A percentile compares a stretch with the other conserved stretches of the same genome.
Conservation (phyloP, 495 filamentous ascomycete species). For the Podospora fimiseda region DNA sequence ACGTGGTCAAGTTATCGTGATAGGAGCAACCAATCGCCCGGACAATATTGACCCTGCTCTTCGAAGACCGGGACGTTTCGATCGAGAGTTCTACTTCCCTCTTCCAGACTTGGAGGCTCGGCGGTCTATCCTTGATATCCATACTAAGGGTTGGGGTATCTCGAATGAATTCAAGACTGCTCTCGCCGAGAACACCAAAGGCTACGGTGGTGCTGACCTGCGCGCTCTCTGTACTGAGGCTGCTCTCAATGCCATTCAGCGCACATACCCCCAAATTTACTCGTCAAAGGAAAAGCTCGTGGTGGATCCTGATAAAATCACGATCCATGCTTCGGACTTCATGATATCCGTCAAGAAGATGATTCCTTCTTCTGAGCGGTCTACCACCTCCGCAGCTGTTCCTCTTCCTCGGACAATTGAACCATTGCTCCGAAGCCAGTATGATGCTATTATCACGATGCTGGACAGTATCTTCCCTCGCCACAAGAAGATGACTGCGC, state of each 20-base stretch:
- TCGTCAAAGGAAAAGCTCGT: slow-evolving; percentile 81
- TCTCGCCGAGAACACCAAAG: slow-evolving; percentile 82
- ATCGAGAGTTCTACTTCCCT: slow-evolving; percentile 96
- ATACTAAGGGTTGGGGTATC: slow-evolving; percentile 90
- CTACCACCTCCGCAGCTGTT: slow-evolving; percentile 71
- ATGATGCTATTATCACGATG: slow-evolving; percentile 56
- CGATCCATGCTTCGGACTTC: slow-evolving; percentile 84
- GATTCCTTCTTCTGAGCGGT: slow-evolving; percentile 86
- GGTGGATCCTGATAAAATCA: slow-evolving; percentile 77
- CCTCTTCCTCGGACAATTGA: slow-evolving; percentile 72
- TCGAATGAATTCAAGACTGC: slow-evolving; percentile 70
- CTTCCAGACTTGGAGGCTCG: slow-evolving; percentile 74
- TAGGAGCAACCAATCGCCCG: slow-evolving; percentile 94
- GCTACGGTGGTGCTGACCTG: slow-evolving; percentile 92
- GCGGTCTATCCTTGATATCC: slow-evolving; percentile 84
- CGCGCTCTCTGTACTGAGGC: slow-evolving; percentile 94
- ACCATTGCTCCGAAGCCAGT: slow-evolving; percentile 69
- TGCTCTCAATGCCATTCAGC: slow-evolving; percentile 94
- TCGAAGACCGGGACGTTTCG: slow-evolving; percentile 88
- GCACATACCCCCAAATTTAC: slow-evolving; percentile 95
- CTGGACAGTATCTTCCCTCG: slow-evolving; percentile 78
- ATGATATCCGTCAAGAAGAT: slow-evolving; percentile 95
- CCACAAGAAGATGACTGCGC: slow-evolving; percentile 73
- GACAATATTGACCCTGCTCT: slow-evolving; percentile 95
- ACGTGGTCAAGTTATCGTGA: slow-evolving; percentile 94